A percentile compares a stretch with the other conserved stretches of the same genome.
phyloP scores from a whole-genome alignment of 2,329 filamentous ascomycete species.

The Ceratocystis eucalypticola region DNA sequence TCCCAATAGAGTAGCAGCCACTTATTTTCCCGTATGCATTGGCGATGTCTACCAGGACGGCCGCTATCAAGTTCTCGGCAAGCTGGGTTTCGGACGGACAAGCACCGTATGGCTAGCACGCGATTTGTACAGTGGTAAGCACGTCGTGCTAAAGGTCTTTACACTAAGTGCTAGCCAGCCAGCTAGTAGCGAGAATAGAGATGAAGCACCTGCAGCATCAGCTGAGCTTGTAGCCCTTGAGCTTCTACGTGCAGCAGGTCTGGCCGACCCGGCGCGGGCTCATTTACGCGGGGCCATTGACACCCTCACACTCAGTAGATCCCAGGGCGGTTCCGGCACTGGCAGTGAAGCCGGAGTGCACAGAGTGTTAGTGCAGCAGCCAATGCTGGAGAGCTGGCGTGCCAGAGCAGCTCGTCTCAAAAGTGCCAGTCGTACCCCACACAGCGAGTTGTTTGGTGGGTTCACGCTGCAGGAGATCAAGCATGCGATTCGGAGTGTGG shows the following conservation, averaged over 20 bases:
- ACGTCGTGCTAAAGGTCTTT: constrained; percentile 1
- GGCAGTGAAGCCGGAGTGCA: neutral
- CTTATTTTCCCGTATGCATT: constrained; percentile 6
- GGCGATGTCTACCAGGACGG: neutral
- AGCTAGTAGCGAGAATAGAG: no score
- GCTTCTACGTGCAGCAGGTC: neutral
- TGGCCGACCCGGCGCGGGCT: neutral
- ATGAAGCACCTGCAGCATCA: neutral
- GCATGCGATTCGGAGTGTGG: neutral
- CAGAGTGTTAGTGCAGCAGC: neutral
- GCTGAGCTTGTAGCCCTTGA: neutral
- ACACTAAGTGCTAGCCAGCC: neutral
- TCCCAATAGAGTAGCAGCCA: neutral
- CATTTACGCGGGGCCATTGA: neutral
- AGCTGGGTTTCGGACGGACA: constrained; percentile 9
- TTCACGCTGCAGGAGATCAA: neutral
- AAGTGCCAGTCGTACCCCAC: neutral
- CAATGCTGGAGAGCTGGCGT: constrained; percentile 7
- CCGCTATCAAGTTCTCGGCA: constrained; percentile 2
- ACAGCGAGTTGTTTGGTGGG: neutral
- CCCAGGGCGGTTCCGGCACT: no score
- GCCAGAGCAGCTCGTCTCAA: neutral
- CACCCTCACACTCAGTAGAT: neutral
- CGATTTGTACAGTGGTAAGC: neutral
- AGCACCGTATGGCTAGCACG: constrained; percentile 7